Percentiles rank a stretch among this genome's conserved stretches.
Evolutionary conservation across 1,284 basidiomycete species (phyloP).

Genomic region (Cutaneotrichosporon daszewskae): DNA sequence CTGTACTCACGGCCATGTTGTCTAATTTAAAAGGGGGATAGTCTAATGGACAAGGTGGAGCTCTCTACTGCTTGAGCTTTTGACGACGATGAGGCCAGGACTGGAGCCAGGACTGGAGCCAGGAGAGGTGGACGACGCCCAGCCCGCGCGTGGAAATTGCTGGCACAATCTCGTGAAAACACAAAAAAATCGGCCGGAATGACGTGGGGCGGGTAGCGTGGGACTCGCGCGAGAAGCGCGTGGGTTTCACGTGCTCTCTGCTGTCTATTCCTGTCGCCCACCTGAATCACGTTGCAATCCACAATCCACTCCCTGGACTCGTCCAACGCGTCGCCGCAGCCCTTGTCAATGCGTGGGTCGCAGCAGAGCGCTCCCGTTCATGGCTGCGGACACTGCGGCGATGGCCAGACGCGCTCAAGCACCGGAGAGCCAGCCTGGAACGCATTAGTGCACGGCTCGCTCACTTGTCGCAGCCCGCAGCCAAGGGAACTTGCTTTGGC

Average conservation of each 20-base stretch:
- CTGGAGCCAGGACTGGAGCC: too few relatives aligned
- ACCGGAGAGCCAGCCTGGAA: too few relatives aligned
- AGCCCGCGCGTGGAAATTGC: background rate
- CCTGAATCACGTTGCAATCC: background rate
- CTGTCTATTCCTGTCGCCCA: too few relatives aligned
- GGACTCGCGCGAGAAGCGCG: too few relatives aligned
- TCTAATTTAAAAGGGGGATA: background rate
- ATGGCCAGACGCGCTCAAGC: too few relatives aligned
- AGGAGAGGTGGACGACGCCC: background rate
- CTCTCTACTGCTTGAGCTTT: slow-evolving; percentile 1
- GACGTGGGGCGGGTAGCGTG: too few relatives aligned
- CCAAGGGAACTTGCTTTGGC: too few relatives aligned
- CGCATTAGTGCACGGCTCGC: background rate
- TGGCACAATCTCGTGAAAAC: background rate
- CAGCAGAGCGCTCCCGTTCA: too few relatives aligned
- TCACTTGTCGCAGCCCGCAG: background rate
- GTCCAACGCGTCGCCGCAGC: too few relatives aligned
- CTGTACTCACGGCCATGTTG: slow-evolving; percentile 5
- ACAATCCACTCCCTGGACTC: too few relatives aligned
- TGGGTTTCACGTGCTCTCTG: too few relatives aligned
- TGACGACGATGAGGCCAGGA: background rate
- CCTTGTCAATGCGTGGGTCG: background rate
- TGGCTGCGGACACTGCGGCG: too few relatives aligned
- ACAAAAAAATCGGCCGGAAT: background rate
- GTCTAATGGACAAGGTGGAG: background rate